A percentile compares a stretch with the other conserved stretches of the same genome.
phyloP scores from a whole-genome alignment of 2,329 filamentous ascomycete genomes.

The Curvularia verruculosa region DNA sequence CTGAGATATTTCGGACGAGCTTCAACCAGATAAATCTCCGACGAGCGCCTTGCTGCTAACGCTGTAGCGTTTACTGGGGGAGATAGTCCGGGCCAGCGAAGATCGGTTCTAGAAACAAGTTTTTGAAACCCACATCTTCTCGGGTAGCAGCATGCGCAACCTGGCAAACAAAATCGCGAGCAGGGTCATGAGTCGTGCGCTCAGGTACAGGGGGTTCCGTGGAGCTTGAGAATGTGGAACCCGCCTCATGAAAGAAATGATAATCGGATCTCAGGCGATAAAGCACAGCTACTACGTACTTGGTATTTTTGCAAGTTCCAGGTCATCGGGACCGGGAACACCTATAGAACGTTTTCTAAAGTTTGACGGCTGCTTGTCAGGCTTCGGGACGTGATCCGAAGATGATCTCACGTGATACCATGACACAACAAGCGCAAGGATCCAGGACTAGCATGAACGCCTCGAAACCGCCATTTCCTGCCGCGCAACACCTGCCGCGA shows the following conservation, averaged over 20 bases:
- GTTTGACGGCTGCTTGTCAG: not conserved
- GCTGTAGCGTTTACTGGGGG: not conserved
- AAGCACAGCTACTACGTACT: not conserved
- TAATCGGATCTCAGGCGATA: too few species aligned
- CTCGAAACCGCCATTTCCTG: constrained; percentile 1
- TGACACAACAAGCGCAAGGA: not conserved
- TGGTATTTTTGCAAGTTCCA: too few species aligned
- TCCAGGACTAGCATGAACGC: not conserved
- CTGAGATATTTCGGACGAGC: not conserved
- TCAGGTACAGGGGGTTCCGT: not conserved
- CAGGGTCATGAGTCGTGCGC: not conserved
- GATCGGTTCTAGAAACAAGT: not conserved
- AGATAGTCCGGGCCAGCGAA: not conserved
- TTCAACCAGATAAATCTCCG: not conserved
- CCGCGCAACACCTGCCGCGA: not conserved
- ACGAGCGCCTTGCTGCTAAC: not conserved
- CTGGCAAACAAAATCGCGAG: not conserved
- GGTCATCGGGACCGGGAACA: not conserved
- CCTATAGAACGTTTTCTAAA: not conserved
- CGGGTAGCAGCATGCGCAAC: not conserved
- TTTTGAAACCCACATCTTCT: not conserved
- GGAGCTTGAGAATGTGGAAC: not conserved
- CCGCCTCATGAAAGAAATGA: not conserved
- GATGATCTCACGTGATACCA: not conserved
- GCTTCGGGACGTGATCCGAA: not conserved